Conservation (phyloP, 352 stramenopile genomes). For the Ophiocytium majus region DNA sequence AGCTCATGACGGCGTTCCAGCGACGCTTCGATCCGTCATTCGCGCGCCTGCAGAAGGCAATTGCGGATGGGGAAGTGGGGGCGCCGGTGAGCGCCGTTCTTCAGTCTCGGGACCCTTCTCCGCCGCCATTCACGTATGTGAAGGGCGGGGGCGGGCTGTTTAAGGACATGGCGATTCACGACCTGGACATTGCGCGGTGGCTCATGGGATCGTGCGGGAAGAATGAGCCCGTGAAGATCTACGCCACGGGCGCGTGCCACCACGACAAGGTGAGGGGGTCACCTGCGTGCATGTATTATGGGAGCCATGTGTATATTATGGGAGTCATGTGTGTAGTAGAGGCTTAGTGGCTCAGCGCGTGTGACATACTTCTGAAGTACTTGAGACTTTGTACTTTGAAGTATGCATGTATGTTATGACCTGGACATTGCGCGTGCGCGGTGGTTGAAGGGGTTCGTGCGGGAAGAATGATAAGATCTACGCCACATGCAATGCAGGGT, state of each 20-base stretch:
- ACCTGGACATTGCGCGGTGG: slow-evolving; percentile 89
- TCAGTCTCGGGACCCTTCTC: slow-evolving; percentile 68
- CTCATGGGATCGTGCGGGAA: slow-evolving; percentile 73
- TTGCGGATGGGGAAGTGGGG: slow-evolving; percentile 60
- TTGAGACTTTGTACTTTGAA: no score
- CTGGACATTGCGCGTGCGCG: no score
- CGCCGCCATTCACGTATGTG: slow-evolving; percentile 74
- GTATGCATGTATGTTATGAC: no score
- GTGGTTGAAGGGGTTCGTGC: no score
- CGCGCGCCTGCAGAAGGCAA: slow-evolving; percentile 68
- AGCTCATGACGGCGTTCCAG: slow-evolving; percentile 90
- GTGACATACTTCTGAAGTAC: no score
- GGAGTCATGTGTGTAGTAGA: no score
- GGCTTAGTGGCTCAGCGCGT: no score
- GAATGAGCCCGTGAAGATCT: slow-evolving; percentile 58
- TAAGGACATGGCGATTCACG: slow-evolving; percentile 89
- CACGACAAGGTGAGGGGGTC: no score
- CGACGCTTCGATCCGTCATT: slow-evolving; percentile 92
- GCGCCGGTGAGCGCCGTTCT: slow-evolving; percentile 77
- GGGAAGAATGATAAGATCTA: no score
- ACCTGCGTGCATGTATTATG: no score
- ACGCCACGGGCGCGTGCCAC: slow-evolving; percentile 49
- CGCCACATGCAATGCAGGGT: no score
- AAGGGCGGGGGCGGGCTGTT: slow-evolving; percentile 84
- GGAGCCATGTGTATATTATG: no score